These are phyloP conservation scores for Cordyceps pruinosa DNA, from an alignment of 2,329 filamentous ascomycete genomes.

Conservation along the genomic window DNA sequence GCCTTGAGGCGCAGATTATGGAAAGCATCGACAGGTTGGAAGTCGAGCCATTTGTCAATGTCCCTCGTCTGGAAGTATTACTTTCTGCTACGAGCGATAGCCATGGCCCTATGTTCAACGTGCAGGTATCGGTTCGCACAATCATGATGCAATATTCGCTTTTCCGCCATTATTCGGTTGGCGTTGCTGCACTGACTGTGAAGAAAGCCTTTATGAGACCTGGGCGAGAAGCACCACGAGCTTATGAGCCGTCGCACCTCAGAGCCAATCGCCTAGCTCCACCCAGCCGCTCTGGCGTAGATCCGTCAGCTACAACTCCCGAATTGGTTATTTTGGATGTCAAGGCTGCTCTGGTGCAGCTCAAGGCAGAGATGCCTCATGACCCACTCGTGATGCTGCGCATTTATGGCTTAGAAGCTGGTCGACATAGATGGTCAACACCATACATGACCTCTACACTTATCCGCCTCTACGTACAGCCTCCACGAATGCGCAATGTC, in stretches of 20 bases:
- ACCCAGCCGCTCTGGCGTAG: conserved; percentile 26
- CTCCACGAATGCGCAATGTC: conserved; percentile 71
- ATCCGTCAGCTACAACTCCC: conserved; percentile 27
- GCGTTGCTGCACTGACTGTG: conserved; percentile 72
- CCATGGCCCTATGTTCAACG: conserved; percentile 79
- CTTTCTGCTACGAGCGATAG: conserved; percentile 79
- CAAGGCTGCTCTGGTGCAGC: conserved; percentile 71
- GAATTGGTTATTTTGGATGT: conserved; percentile 80
- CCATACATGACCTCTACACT: conserved; percentile 75
- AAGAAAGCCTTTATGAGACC: conserved; percentile 59
- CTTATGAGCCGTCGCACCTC: conserved; percentile 25
- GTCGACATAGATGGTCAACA: conserved; percentile 78
- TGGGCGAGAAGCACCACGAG: conserved; percentile 33
- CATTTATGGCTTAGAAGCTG: conserved; percentile 72
- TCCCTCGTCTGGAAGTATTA: conserved; percentile 82
- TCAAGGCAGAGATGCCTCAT: conserved; percentile 81
- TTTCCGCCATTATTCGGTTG: conserved; percentile 84
- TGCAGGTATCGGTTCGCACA: conserved; percentile 74
- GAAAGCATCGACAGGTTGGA: conserved; percentile 82
- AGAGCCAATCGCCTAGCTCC: conserved; percentile 31
- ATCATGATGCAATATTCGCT: conserved; percentile 84
- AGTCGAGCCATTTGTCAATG: conserved; percentile 73
- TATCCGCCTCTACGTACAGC: conserved; percentile 78
- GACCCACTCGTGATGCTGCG: conserved; percentile 92
- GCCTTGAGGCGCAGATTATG: conserved; percentile 83